Evolutionary conservation across 2,329 filamentous ascomycete species (phyloP), one percentile per base, ranked within the genome.

Genomic region (Stachybotrys echinatus): DNA sequence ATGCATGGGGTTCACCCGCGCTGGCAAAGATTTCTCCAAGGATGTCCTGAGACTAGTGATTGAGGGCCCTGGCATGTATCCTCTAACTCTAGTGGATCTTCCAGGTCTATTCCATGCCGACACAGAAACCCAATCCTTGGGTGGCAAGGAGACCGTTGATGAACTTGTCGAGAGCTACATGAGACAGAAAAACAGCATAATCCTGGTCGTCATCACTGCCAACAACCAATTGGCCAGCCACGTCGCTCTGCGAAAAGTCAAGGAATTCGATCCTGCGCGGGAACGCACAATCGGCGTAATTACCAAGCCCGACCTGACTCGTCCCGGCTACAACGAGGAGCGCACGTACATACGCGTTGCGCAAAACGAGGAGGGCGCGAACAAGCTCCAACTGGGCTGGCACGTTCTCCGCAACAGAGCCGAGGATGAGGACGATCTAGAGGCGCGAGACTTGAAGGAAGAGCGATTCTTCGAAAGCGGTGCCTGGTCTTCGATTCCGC

Each of bases 281-380:
- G 53, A 62, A 2, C 72, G 80, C 2, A 84, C 80, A 0, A 62
- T 84, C 0, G 77, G 80, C 0, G 74, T 84, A 49, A 73, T 84
- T 49, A 84, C 80, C 0, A 71, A 83, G 56, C 75, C 77, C 0
- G 79, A 83, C 52, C 60, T 63, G 3, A 60, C 76, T 0, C 57
- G 55, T 1, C 48, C 62, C 0, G 70, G 68, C 1, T 69, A 69
- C 0, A 61, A 64, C 0, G 68, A 71, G 5, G 72, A 80, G 50
- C 53, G 50, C 1, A 60, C 52, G 2, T 77, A 70, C 51, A 53
- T 70, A 2, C 54, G 54, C n/a, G 47, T 72, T 0, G 61, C 63
- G 2, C 60, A 60, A n/a, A 66, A 67, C n/a, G 51, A 61, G 14
- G 62, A 70, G 17, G 45, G 42, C 0, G 55, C 57, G 0, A 56